These are phyloP conservation scores for Spathaspora arborariae DNA, from an alignment of 805 yeast species.

Conservation along the genomic window DNA sequence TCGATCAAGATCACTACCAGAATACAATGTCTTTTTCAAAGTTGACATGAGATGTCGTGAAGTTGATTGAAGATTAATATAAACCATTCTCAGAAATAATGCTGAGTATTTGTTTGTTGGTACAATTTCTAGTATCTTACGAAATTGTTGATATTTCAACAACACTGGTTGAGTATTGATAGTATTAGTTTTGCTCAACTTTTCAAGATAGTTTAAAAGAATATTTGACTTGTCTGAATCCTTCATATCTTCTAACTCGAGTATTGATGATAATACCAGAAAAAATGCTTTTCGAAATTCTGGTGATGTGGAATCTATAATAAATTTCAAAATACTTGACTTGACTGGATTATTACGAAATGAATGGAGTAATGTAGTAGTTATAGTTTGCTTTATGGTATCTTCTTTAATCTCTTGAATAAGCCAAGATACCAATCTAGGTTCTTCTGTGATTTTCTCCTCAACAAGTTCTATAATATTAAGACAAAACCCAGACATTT, in stretches of 20 bases:
- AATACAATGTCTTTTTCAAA: constrained; percentile 20
- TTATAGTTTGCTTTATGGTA: constrained; percentile 12
- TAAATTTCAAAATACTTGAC: constrained; percentile 23
- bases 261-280: constrained; percentile 9
- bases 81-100: constrained; percentile 27
- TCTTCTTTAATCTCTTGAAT: constrained; percentile 18
- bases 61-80: constrained; percentile 29
- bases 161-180: constrained; percentile 22
- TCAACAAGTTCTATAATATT: constrained; percentile 27
- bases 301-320: constrained; percentile 19
- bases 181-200: constrained; percentile 19
- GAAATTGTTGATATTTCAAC: constrained; percentile 13
- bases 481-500: constrained; percentile 25
- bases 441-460: constrained; percentile 24
- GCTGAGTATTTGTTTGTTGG: constrained; percentile 17
- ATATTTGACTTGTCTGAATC: constrained; percentile 8
- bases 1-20: constrained; percentile 29
- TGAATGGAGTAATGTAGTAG: constrained; percentile 12
- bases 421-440: constrained; percentile 19
- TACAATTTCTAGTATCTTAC: constrained; percentile 13
- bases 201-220: constrained; percentile 22
- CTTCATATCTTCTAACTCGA: constrained; percentile 12
- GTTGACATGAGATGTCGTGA: constrained; percentile 10
- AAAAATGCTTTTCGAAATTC: constrained; percentile 15
- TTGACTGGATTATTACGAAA: constrained; percentile 20